Evolutionary conservation across 306 rosid genomes (phyloP).

Genomic region (Rosa chinensis): DNA sequence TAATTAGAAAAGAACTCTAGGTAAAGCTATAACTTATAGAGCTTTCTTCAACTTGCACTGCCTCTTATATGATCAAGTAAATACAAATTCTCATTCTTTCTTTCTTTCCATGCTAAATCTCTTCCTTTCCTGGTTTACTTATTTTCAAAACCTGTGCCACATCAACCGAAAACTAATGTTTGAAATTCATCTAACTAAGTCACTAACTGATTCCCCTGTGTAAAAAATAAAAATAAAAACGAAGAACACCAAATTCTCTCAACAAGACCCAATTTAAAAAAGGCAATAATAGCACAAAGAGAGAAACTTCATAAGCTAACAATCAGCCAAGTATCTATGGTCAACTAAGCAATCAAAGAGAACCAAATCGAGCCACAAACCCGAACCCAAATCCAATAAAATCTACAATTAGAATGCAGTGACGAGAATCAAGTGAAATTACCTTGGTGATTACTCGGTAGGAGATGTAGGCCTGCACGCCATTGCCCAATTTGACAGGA

Average conservation of each 20-base stretch:
- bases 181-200: not conserved
- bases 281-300: not conserved
- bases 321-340: not conserved
- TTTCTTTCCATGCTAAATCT: not conserved
- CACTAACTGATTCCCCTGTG: not conserved
- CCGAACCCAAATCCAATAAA: slow-evolving; percentile 2
- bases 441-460: slow-evolving; percentile 95
- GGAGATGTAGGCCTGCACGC: slow-evolving; percentile 95
- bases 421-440: not conserved
- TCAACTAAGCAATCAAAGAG: not conserved
- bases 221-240: not conserved
- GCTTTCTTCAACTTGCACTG: not conserved
- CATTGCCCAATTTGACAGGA: slow-evolving; percentile 98
- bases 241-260: not conserved
- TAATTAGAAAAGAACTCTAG: not conserved
- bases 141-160: not conserved
- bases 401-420: not conserved
- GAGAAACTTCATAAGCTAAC: not conserved
- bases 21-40: not conserved
- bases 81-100: not conserved
- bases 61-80: not conserved
- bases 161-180: not conserved
- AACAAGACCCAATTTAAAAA: too few relatives aligned
- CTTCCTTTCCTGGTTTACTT: not conserved
- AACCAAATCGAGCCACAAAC: not conserved